These are phyloP conservation scores for Apiospora aurea DNA, from an alignment of 2,329 filamentous ascomycete genomes.

Conservation along the genomic window DNA sequence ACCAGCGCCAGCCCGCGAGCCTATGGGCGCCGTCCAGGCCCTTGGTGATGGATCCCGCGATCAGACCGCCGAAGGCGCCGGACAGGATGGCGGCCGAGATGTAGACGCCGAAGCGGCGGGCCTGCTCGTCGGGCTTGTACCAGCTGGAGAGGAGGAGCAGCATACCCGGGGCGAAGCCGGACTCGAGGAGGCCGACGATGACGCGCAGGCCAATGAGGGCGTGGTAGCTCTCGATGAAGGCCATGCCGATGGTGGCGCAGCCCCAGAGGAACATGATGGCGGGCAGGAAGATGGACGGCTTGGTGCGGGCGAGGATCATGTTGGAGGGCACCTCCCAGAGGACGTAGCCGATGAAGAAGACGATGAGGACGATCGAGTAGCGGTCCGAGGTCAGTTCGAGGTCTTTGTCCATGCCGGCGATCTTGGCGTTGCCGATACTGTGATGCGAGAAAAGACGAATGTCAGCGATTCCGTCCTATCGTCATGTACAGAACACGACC, in stretches of 20 bases:
- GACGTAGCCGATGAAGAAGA: constrained; percentile 77
- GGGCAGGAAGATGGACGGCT: constrained; percentile 70
- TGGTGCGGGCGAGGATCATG: constrained; percentile 67
- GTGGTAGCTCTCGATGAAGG: constrained; percentile 37
- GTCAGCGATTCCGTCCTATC: not conserved
- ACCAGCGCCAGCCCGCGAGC: constrained; percentile 57
- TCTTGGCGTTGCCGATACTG: constrained; percentile 62
- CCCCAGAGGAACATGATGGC: constrained; percentile 66
- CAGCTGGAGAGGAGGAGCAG: constrained; percentile 70
- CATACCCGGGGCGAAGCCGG: constrained; percentile 67
- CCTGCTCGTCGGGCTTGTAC: constrained; percentile 56
- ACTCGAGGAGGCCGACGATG: constrained; percentile 51
- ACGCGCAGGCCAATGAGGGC: constrained; percentile 49
- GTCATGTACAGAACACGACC: too few species aligned
- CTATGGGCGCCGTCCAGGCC: constrained; percentile 61
- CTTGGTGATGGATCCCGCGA: constrained; percentile 64
- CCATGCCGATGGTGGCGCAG: constrained; percentile 40
- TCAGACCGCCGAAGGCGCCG: constrained; percentile 69
- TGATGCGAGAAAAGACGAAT: constrained; percentile 32
- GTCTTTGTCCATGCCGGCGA: constrained; percentile 53
- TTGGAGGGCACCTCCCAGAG: constrained; percentile 71
- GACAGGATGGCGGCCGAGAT: constrained; percentile 75
- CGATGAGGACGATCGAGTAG: constrained; percentile 64
- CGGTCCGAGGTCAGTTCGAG: constrained; percentile 61
- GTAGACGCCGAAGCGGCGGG: constrained; percentile 63